A percentile compares a stretch with the other conserved stretches of the same genome.
Conservation (phyloP, 768 basidiomycete species). For the Naganishia kalamii region DNA sequence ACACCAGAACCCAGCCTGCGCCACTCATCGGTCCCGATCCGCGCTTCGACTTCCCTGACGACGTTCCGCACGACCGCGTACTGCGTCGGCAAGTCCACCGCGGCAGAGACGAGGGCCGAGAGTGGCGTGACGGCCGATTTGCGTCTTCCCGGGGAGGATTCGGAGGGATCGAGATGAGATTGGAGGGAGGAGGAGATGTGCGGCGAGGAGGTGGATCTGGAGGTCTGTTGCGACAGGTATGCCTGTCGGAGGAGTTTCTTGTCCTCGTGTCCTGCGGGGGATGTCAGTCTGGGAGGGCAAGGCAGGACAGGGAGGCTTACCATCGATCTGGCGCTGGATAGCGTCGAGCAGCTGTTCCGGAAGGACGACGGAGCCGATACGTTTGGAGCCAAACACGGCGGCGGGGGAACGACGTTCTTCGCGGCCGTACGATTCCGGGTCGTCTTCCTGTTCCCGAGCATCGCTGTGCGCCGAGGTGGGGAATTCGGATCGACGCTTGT, state of each 20-base stretch:
- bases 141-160: slow-evolving; percentile 7
- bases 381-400: slow-evolving; percentile 68
- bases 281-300: not conserved
- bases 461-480: not conserved
- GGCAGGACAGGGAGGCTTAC: slow-evolving; percentile 27
- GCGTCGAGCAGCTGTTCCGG: slow-evolving; percentile 65
- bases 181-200: slow-evolving; percentile 15
- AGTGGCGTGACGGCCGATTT: slow-evolving; percentile 26
- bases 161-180: slow-evolving; percentile 7
- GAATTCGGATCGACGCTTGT: no score
- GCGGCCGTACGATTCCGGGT: slow-evolving; percentile 36
- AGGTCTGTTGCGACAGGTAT: slow-evolving; percentile 25
- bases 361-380: slow-evolving; percentile 64
- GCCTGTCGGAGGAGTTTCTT: slow-evolving; percentile 28
- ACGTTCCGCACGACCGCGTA: slow-evolving; percentile 43
- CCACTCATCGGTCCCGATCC: slow-evolving; percentile 35
- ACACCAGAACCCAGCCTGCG: not conserved
- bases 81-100: slow-evolving; percentile 38
- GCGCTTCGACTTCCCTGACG: slow-evolving; percentile 32
- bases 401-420: slow-evolving; percentile 67
- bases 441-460: slow-evolving; percentile 23
- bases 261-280: slow-evolving; percentile 23
- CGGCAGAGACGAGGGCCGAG: slow-evolving; percentile 33
- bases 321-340: slow-evolving; percentile 60
- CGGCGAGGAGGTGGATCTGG: not conserved